A percentile compares a stretch with the other conserved stretches of the same genome.
Evolutionary conservation across 2,329 filamentous ascomycete genomes (phyloP).

Genomic region (Cladosporium sp.): DNA sequence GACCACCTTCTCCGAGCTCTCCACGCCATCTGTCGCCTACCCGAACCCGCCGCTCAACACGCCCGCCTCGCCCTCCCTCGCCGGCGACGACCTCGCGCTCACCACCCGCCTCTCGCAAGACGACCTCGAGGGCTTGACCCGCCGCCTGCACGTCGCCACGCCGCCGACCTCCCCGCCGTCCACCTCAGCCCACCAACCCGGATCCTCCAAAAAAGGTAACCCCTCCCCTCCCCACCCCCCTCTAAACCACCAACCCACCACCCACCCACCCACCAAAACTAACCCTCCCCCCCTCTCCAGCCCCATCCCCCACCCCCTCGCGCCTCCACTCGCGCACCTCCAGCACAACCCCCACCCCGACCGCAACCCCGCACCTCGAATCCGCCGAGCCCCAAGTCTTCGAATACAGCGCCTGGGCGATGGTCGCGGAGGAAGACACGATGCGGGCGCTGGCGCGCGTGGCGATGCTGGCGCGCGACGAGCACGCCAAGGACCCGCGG

Average conservation of each 20-base stretch:
- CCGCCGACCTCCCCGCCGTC: background rate
- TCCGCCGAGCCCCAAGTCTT: background rate
- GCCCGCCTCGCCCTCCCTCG: constrained; percentile 13
- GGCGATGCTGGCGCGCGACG: constrained; percentile 27
- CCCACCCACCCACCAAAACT: background rate
- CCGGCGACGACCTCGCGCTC: background rate
- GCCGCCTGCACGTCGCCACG: background rate
- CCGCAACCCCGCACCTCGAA: background rate
- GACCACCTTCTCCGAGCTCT: constrained; percentile 10
- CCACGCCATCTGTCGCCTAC: constrained; percentile 6
- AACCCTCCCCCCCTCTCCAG: background rate
- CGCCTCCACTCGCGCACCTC: background rate
- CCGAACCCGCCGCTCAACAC: constrained; percentile 16
- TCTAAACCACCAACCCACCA: background rate
- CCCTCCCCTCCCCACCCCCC: background rate
- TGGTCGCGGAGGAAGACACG: constrained; percentile 27
- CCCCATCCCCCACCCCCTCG: background rate
- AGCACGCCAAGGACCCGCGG: constrained; percentile 21
- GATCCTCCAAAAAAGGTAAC: too few relatives aligned
- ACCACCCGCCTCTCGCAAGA: background rate
- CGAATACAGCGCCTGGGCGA: constrained; percentile 28
- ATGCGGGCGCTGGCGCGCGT: constrained; percentile 25
- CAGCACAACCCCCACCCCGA: background rate
- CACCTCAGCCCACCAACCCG: background rate
- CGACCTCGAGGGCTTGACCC: constrained; percentile 8